phyloP scores from a whole-genome alignment of 2,329 filamentous ascomycete genomes.

The Metarhizium sp. region DNA sequence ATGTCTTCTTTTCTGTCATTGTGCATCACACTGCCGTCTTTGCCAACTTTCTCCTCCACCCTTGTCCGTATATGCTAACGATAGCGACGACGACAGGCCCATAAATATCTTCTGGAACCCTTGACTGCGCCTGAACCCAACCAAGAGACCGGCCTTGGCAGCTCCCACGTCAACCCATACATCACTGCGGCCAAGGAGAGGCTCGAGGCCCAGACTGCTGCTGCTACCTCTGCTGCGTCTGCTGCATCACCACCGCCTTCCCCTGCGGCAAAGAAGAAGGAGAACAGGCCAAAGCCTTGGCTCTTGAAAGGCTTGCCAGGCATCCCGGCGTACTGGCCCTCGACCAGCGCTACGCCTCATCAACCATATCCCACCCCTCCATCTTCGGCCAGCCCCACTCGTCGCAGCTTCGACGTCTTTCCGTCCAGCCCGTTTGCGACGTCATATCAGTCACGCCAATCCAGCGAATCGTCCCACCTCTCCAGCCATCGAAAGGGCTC shows the following conservation, averaged over 20 bases:
- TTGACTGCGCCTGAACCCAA: conserved; percentile 58
- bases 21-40: no score
- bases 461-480: background rate
- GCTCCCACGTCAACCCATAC: conserved; percentile 37
- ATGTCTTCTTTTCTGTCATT: no score
- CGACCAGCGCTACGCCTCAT: background rate
- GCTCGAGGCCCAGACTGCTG: background rate
- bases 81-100: conserved; percentile 36
- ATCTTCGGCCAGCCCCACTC: conserved; percentile 41
- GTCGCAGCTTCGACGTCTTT: conserved; percentile 19
- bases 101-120: conserved; percentile 59
- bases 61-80: no score
- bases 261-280: background rate
- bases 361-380: conserved; percentile 9
- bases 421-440: conserved; percentile 32
- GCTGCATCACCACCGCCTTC: background rate
- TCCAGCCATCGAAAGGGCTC: no score
- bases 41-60: no score
- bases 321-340: background rate
- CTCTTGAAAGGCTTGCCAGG: background rate
- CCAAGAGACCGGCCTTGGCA: conserved; percentile 56
- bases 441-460: background rate
- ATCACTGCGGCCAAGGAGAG: no score
- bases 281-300: no score
- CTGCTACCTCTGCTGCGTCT: background rate